These are phyloP conservation scores for Penstemon davidsonii DNA, from an alignment of 257 asterid species.

Conservation along the genomic window DNA sequence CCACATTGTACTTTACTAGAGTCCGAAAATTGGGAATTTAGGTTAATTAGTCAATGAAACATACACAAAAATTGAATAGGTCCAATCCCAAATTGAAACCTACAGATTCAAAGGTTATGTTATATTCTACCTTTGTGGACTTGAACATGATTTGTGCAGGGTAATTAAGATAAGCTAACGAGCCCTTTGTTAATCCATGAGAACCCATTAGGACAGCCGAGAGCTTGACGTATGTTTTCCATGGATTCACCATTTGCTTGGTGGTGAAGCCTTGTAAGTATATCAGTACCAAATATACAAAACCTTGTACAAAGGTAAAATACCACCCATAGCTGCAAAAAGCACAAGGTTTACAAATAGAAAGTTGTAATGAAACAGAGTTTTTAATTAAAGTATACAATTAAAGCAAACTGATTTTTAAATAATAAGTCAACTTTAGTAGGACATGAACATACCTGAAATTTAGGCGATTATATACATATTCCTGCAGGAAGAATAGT, in stretches of 20 bases:
- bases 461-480: constrained; percentile 77
- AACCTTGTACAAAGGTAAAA: constrained; percentile 90
- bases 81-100: background rate
- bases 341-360: background rate
- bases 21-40: background rate
- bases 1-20: background rate
- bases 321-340: constrained; percentile 91
- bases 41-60: background rate
- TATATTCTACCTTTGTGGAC: constrained; percentile 73
- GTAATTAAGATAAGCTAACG: constrained; percentile 87
- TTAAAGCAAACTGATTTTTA: background rate
- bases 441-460: constrained; percentile 55
- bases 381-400: constrained; percentile 1
- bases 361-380: background rate
- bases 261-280: constrained; percentile 79
- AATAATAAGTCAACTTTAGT: constrained; percentile 13
- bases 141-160: constrained; percentile 98
- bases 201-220: constrained; percentile 96
- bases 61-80: constrained; percentile 1
- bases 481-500: constrained; percentile 57
- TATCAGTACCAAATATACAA: constrained; percentile 75
- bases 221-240: constrained; percentile 85
- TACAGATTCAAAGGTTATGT: background rate
- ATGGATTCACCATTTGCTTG: constrained; percentile 95
- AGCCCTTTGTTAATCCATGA: constrained; percentile 90